These are phyloP conservation scores for Exophiala aquamarina DNA, from an alignment of 2,329 filamentous ascomycete species.

Conservation along the genomic window DNA sequence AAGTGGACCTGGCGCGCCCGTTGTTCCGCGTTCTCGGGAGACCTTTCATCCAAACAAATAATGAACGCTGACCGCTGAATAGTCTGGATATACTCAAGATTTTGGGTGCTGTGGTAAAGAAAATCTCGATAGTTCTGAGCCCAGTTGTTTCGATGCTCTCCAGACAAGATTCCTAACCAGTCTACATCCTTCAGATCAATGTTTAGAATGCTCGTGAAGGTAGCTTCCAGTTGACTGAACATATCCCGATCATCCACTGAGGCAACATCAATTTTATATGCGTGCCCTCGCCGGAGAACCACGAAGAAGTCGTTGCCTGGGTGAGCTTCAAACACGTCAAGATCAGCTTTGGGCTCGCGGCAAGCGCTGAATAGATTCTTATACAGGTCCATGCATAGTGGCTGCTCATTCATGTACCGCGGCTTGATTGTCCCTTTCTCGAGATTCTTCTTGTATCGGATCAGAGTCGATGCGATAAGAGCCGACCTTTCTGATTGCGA, in stretches of 20 bases:
- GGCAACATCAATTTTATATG: not conserved
- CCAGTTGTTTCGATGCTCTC: conserved; percentile 12
- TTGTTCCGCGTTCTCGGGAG: conserved; percentile 18
- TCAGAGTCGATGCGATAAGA: conserved; percentile 2
- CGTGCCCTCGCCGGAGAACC: conserved; percentile 7
- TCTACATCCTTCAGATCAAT: conserved; percentile 1
- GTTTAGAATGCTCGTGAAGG: not conserved
- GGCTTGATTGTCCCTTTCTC: conserved; percentile 4
- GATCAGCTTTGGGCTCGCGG: conserved; percentile 2
- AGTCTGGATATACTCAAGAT: conserved; percentile 23
- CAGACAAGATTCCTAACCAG: conserved; percentile 7
- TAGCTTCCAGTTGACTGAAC: not conserved
- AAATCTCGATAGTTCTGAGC: conserved; percentile 10
- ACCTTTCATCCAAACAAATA: conserved; percentile 29
- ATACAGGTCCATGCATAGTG: conserved; percentile 10
- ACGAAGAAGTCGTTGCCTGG: conserved; percentile 5
- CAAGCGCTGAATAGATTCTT: conserved; percentile 8
- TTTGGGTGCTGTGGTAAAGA: conserved; percentile 12
- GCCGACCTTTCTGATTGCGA: conserved; percentile 1
- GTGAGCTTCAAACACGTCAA: conserved; percentile 3
- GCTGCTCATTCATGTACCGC: conserved; percentile 8
- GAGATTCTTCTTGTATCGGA: not conserved
- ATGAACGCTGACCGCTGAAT: conserved; percentile 29
- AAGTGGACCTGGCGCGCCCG: conserved; percentile 15
- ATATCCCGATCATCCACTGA: not conserved